These are phyloP conservation scores for Botrytis hyacinthi DNA, from an alignment of 2,329 filamentous ascomycete genomes.

Conservation along the genomic window DNA sequence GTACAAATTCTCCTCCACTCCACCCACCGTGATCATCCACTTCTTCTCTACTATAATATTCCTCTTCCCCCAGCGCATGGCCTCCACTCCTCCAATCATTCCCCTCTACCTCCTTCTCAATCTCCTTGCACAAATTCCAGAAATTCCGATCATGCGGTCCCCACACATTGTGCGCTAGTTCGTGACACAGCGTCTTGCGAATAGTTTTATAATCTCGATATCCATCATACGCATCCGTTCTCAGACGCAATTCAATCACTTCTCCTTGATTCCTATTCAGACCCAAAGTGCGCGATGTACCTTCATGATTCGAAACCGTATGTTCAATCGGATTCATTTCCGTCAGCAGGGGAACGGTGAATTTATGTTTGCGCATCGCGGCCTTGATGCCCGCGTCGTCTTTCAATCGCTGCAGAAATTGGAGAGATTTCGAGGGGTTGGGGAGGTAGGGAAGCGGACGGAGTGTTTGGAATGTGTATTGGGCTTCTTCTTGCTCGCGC, in stretches of 20 bases:
- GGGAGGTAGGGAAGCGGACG: slow-evolving; percentile 76
- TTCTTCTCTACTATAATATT: slow-evolving; percentile 50
- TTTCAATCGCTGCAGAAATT: slow-evolving; percentile 72
- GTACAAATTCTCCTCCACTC: slow-evolving; percentile 75
- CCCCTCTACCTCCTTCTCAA: slow-evolving; percentile 80
- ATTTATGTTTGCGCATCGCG: slow-evolving; percentile 80
- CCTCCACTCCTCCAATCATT: slow-evolving; percentile 78
- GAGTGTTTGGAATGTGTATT: slow-evolving; percentile 79
- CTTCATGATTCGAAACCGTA: slow-evolving; percentile 69
- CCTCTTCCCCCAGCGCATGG: slow-evolving; percentile 57
- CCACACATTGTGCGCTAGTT: slow-evolving; percentile 89
- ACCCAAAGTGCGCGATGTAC: slow-evolving; percentile 73
- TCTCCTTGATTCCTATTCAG: slow-evolving; percentile 85
- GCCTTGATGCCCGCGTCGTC: slow-evolving; percentile 82
- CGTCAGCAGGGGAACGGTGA: slow-evolving; percentile 80
- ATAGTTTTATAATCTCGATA: slow-evolving; percentile 93
- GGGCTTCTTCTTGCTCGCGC: slow-evolving; percentile 47
- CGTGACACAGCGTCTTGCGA: slow-evolving; percentile 88
- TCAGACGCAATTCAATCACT: slow-evolving; percentile 82
- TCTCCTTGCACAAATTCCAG: slow-evolving; percentile 83
- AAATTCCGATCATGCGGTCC: slow-evolving; percentile 81
- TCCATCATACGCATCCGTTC: slow-evolving; percentile 93
- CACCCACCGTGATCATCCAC: slow-evolving; percentile 70
- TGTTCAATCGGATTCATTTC: slow-evolving; percentile 92
- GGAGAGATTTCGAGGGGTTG: slow-evolving; percentile 65